Evolutionary conservation across 169 alveolate species (phyloP).

Genomic region (Besnoitia besnoiti): DNA sequence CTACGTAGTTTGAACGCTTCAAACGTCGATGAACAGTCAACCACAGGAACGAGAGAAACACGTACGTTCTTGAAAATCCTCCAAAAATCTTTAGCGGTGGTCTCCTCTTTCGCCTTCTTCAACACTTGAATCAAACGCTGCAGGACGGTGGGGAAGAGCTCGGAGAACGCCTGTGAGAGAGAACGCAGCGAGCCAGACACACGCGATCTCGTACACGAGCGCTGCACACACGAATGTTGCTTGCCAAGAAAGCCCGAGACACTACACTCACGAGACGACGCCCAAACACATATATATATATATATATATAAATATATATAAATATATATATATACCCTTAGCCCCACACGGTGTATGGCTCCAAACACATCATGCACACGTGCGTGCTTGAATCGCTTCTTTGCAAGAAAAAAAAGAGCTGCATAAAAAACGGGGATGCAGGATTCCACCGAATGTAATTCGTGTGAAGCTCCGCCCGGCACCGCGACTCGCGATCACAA

Average conservation of each 20-base stretch:
- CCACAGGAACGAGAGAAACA: too few species aligned
- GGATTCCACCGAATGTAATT: too few species aligned
- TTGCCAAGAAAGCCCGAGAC: too few species aligned
- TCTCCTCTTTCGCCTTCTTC: background rate
- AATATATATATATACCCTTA: background rate
- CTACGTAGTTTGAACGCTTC: too few species aligned
- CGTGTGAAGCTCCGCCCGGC: too few species aligned
- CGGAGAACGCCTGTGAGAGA: slow-evolving; percentile 27
- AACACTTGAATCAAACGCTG: slow-evolving; percentile 14
- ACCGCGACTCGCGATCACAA: too few species aligned
- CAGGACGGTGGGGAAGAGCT: slow-evolving; percentile 28
- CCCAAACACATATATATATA: background rate
- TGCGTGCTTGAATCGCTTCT: too few species aligned
- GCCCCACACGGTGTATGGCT: too few species aligned
- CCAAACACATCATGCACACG: too few species aligned
- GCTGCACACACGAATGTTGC: background rate
- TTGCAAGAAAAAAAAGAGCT: too few species aligned
- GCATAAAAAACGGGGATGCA: too few species aligned
- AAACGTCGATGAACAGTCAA: too few species aligned
- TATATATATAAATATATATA: background rate
- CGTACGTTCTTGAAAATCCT: background rate
- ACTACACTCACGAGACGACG: background rate
- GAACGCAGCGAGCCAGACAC: background rate
- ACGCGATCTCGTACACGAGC: background rate
- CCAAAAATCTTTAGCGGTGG: slow-evolving; percentile 31